Percentiles rank a stretch among this genome's conserved stretches.
Evolutionary conservation across 1,139 yeast species (phyloP).

Genomic region (Sugiyamaella xylanicola): DNA sequence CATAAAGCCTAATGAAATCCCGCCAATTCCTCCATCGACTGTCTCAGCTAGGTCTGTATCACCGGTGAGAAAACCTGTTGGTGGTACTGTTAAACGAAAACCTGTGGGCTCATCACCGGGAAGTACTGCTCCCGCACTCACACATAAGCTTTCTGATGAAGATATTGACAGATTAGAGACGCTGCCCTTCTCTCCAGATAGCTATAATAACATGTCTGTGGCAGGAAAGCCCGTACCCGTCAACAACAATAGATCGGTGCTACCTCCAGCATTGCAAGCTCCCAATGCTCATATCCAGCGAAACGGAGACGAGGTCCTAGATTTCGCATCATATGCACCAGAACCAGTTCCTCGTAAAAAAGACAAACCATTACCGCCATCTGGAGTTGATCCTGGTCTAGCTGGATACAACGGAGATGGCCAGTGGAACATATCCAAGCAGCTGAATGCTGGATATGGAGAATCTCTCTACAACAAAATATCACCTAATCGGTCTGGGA

Average conservation of each 20-base stretch:
- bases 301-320: conserved; percentile 29
- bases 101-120: conserved; percentile 23
- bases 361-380: conserved; percentile 26
- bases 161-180: conserved; percentile 15
- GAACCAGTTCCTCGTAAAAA: conserved; percentile 31
- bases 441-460: conserved; percentile 42
- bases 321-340: conserved; percentile 34
- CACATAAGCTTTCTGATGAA: conserved; percentile 15
- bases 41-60: conserved; percentile 4
- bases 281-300: background rate
- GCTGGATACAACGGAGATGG: conserved; percentile 34
- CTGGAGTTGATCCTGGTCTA: conserved; percentile 33
- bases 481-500: conserved; percentile 14
- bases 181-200: conserved; percentile 37
- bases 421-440: conserved; percentile 39
- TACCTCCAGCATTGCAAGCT: conserved; percentile 6
- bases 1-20: background rate
- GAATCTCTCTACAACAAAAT: conserved; percentile 39
- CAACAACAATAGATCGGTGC: background rate
- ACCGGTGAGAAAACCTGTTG: conserved; percentile 14
- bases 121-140: conserved; percentile 1
- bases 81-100: conserved; percentile 25
- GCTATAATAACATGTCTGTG: conserved; percentile 25
- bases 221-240: background rate
- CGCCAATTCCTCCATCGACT: conserved; percentile 5